Evolutionary conservation across 2,329 filamentous ascomycete species (phyloP), one percentile per base, ranked within the genome.

Genomic region (Teratosphaeria viscida): DNA sequence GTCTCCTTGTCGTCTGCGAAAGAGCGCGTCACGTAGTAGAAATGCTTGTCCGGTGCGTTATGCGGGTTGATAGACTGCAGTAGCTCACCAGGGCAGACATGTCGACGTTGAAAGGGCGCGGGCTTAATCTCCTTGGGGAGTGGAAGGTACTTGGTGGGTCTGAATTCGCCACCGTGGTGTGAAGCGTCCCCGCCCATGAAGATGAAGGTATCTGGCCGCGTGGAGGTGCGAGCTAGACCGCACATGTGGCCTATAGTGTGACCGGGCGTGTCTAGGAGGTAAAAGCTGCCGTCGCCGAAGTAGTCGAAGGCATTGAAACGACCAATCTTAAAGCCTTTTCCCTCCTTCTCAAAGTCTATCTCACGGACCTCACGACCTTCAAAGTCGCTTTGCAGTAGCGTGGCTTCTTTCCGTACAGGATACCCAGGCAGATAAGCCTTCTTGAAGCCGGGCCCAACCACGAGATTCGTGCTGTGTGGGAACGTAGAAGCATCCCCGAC

Each of bases 271-370:
- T 81, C 72, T 32, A 84, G 72, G 1, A 84, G 72, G 65, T 82
- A 83, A 63, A 85, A 81, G 26, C 72, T 77, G 0, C 81, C 81
- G 65, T 85, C 82, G 2, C 77, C 76, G 59, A 83, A 84, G 65
- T 77, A 83, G 65, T 85, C 82, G 29, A 73, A 69, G 1, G 79
- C 79, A 35, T 72, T 64, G 65, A 80, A 81, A 8, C 73, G 66
- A 1, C 77, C 79, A 23, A 81, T 76, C 60, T 75, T 73, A 2
- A 77, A 59, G 5, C 63, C 67, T n/a, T 64, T 63, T 27, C 67
- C 62, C 52, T 71, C 65, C 49, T 72, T 70, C n/a, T 68, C 61
- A 39, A 77, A 72, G 49, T 65, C 58, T 8, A 76, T 65, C 59
- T 75, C 73, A 4, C 65, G 63, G 1, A 78, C 64, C 29, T 74